Percentiles rank a stretch among this genome's conserved stretches.
phyloP scores from a whole-genome alignment of 345 rosid species.

The Balakata baccata region DNA sequence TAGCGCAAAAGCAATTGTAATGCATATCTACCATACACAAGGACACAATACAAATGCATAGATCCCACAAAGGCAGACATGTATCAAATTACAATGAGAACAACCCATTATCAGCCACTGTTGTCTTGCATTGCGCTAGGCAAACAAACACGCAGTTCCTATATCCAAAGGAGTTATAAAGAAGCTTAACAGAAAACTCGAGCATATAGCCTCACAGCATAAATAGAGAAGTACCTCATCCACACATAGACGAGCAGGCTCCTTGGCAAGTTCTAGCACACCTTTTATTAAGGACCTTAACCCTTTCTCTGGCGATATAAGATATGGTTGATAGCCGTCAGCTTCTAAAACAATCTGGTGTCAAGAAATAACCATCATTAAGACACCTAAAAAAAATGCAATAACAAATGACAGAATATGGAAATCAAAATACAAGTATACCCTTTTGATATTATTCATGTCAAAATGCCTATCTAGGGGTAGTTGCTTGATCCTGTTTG shows the following conservation, averaged over 20 bases:
- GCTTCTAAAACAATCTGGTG: slow-evolving; percentile 89
- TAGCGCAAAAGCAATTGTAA: neutral
- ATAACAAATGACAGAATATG: slow-evolving; percentile 1
- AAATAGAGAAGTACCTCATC: slow-evolving; percentile 66
- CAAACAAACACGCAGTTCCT: neutral
- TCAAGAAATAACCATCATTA: slow-evolving; percentile 18
- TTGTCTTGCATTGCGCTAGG: neutral
- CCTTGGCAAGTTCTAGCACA: slow-evolving; percentile 96
- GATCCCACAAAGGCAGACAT: neutral
- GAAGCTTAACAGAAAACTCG: neutral
- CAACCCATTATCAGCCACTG: neutral
- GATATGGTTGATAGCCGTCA: slow-evolving; percentile 99
- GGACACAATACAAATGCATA: neutral
- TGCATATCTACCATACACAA: neutral
- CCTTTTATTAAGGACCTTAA: slow-evolving; percentile 90
- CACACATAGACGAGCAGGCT: slow-evolving; percentile 86
- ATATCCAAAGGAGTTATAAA: neutral
- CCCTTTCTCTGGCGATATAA: slow-evolving; percentile 99
- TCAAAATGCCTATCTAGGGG: slow-evolving; percentile 97
- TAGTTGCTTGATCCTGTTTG: slow-evolving; percentile 89
- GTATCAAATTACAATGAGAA: neutral
- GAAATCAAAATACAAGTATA: slow-evolving; percentile 29
- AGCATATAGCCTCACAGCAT: neutral
- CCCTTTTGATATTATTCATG: slow-evolving; percentile 89
- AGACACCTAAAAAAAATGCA: neutral